Percentiles rank a stretch among this genome's conserved stretches.
phyloP scores from a whole-genome alignment of 495 filamentous ascomycete genomes.

The Penicillium mononematosum region DNA sequence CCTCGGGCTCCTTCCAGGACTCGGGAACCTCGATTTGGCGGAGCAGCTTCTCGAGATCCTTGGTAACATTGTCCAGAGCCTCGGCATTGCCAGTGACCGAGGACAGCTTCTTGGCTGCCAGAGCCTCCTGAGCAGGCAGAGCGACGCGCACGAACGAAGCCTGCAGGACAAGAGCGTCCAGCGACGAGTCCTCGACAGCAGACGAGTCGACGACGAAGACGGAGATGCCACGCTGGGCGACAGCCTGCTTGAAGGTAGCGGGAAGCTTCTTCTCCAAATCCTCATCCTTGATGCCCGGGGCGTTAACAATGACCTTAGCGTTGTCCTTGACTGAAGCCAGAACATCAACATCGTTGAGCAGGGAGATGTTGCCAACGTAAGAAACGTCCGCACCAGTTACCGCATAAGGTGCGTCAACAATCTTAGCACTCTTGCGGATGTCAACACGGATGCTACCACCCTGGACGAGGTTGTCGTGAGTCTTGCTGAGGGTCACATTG shows the following conservation, averaged over 20 bases:
- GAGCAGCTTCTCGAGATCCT: constrained; percentile 67
- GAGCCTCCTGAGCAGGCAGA: constrained; percentile 53
- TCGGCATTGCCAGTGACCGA: constrained; percentile 54
- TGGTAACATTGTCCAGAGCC: constrained; percentile 57
- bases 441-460: constrained; percentile 84
- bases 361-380: constrained; percentile 73
- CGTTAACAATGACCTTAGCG: constrained; percentile 70
- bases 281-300: constrained; percentile 76
- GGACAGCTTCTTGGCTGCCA: constrained; percentile 56
- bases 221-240: constrained; percentile 65
- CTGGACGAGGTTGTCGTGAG: constrained; percentile 81
- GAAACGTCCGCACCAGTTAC: constrained; percentile 75
- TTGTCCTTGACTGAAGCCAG: constrained; percentile 66
- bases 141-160: constrained; percentile 78
- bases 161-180: constrained; percentile 63
- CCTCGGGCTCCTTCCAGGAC: constrained; percentile 68
- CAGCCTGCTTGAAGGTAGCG: constrained; percentile 58
- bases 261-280: constrained; percentile 89
- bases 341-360: constrained; percentile 74
- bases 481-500: constrained; percentile 73
- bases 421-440: constrained; percentile 76
- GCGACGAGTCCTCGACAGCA: constrained; percentile 57
- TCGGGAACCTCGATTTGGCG: constrained; percentile 72
- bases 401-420: constrained; percentile 78
- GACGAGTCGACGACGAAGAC: constrained; percentile 72